Base-by-base conservation (phyloP, 331 rosid genomes). In the Rosa hybrid region DNA sequence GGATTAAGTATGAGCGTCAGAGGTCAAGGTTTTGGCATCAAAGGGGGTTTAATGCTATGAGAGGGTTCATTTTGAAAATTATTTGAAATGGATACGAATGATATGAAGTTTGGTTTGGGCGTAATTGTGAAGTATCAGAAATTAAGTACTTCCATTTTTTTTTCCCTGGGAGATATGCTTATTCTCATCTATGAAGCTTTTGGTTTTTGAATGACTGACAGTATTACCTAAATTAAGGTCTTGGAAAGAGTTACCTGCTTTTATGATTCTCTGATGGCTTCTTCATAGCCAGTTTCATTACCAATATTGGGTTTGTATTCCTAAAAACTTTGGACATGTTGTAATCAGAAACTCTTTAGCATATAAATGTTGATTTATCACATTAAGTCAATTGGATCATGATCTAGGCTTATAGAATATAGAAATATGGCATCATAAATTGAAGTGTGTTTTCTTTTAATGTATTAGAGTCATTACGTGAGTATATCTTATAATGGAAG, bases 201-300 rank as follows among this genome's bases (percentile, higher is more conserved):
- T 65, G 34, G 72, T 74, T 69, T 30, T 0, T 63, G 30, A 27
- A 27, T 27, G 30, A 27, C 30, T 27, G 20, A 54, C 59, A 14
- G 13, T 63, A 70, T 60, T 44, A 42, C 16, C 14, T 41, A 6
- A 46, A 30, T 30, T 84, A 85, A 90, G 97, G 97, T 85, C 94
- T 92, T 86, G 97, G 97, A 82, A 90, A 92, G 89, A 90, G 95
- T 89, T 92, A 94, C 84, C 87, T 92, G 87, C 97, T 92, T 81
- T 85, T 92, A 86, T 91, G 97, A 20, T 92, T 92, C 86, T 92
- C 95, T 83, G 97, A 90, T 88, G 97, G 94, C 76, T 92, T 95
- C 74, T 92, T 92, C 87, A 90, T 95, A 8, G 89, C 95, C 84
- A 92, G 95, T 85, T 92, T 92, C 87, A 92, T 92, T 86, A 92